phyloP scores from a whole-genome alignment of 805 yeast species.

The Candida insectorum region DNA sequence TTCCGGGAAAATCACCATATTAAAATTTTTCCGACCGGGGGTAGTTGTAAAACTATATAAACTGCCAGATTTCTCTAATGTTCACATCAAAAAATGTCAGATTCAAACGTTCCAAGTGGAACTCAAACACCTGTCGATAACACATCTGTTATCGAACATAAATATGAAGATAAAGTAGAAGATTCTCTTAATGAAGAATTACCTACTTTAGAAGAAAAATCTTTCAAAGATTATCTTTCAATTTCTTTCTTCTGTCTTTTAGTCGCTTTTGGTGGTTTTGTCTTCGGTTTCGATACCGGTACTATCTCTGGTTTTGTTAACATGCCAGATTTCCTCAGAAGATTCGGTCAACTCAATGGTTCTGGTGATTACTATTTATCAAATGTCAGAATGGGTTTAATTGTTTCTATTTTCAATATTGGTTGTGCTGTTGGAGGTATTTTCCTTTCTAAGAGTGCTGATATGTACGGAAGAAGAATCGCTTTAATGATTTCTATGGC shows the following conservation, averaged over 20 bases:
- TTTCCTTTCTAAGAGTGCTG: conserved; percentile 54
- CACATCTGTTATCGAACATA: conserved; percentile 13
- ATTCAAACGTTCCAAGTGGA: conserved; percentile 9
- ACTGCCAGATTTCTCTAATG: too few species aligned
- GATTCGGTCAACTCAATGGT: conserved; percentile 47
- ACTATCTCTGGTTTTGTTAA: conserved; percentile 70
- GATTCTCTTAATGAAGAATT: conserved; percentile 2
- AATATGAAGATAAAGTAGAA: conserved; percentile 9
- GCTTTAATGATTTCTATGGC: conserved; percentile 52
- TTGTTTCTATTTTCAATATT: conserved; percentile 56
- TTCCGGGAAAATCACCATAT: too few species aligned
- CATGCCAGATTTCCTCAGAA: conserved; percentile 48
- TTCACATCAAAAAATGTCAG: conserved; percentile 9
- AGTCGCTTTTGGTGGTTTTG: conserved; percentile 74
- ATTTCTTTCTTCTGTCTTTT: conserved; percentile 43
- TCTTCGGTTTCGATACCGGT: conserved; percentile 78
- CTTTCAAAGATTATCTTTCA: conserved; percentile 27
- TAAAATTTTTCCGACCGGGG: too few species aligned
- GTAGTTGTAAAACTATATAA: too few species aligned
- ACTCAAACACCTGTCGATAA: conserved; percentile 15
- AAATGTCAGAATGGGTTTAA: conserved; percentile 47
- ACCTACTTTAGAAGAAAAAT: conserved; percentile 25
- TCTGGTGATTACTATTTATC: conserved; percentile 41
- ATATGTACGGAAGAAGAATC: conserved; percentile 55
- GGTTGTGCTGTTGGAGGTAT: conserved; percentile 75